phyloP scores from a whole-genome alignment of 352 stramenopile genomes.

The Globisporangium middletonii region DNA sequence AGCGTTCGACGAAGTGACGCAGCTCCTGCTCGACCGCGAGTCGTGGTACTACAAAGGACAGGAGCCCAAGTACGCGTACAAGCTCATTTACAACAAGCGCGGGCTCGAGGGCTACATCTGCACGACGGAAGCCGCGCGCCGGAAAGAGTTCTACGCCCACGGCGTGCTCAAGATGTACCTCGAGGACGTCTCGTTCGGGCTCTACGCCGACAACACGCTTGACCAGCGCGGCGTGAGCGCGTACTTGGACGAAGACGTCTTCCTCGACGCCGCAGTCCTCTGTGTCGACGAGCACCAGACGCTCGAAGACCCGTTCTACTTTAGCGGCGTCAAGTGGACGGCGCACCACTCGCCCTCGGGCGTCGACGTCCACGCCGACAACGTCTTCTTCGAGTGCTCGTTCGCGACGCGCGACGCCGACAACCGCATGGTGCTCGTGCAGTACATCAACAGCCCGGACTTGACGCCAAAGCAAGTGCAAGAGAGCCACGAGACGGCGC shows the following conservation, averaged over 20 bases:
- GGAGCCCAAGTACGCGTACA: constrained; percentile 12
- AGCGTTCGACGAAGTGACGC: constrained; percentile 1
- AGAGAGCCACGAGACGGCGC: neutral
- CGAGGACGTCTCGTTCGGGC: constrained; percentile 25
- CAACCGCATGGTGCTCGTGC: constrained; percentile 9
- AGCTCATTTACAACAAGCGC: constrained; percentile 27
- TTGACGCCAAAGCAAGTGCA: constrained; percentile 1
- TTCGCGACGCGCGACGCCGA: constrained; percentile 8
- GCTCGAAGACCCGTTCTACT: constrained; percentile 40
- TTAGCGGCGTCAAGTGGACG: constrained; percentile 49
- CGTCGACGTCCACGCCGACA: constrained; percentile 1
- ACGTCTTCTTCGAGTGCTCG: constrained; percentile 13
- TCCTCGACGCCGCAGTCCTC: constrained; percentile 42
- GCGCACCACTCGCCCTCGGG: neutral
- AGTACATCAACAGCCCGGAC: constrained; percentile 12
- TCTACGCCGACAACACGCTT: constrained; percentile 42
- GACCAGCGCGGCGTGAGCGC: constrained; percentile 32
- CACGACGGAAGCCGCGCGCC: constrained; percentile 6
- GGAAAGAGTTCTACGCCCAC: constrained; percentile 10
- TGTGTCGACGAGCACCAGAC: constrained; percentile 27
- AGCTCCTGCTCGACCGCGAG: constrained; percentile 6
- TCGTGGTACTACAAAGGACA: constrained; percentile 13
- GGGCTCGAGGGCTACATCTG: constrained; percentile 19
- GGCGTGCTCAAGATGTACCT: constrained; percentile 11
- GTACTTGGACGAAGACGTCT: constrained; percentile 12